Evolutionary conservation across 495 filamentous ascomycete species (phyloP), one percentile per base, ranked within the genome.

Genomic region (Aspergillus incahuasiensis): DNA sequence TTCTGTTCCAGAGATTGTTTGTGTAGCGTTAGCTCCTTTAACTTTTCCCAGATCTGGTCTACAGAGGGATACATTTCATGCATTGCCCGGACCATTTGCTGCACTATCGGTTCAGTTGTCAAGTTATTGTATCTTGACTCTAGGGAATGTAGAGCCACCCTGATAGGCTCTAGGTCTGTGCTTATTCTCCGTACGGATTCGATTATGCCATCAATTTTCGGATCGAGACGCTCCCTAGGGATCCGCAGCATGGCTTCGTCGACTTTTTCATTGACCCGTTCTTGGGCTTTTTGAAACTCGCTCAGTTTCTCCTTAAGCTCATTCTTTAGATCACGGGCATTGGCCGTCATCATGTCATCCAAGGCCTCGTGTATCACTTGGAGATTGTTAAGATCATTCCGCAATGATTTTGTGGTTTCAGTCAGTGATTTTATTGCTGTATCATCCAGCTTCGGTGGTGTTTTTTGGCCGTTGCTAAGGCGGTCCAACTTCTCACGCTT

Each of bases 41-140:
- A 40, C n/a, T n/a, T n/a, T n/a, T n/a, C n/a, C n/a, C n/a, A n/a
- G 30, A 68, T 21, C 12, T 59, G 61, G 30, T 47, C 50, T 45
- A 57, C 30, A 9, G 60, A 64, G 3, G 71, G 71, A 32, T 72
- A 74, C 64, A 73, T 70, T 50, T 73, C 66, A 12, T 68, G 63
- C 54, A 77, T 67, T 5, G 62, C 66, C 38, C 54, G 50, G n/a
- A 72, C 34, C 65, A 76, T 76, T 11, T 61, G 52, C 32, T 63
- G 67, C 22, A 68, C 61, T n/a, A 75, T 41, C 2, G 56, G 35
- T 18, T 67, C 69, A 0, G 69, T 69, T 52, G 63, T 67, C 30
- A 76, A 62, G 45, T 58, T 69, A 43, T 61, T 65, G 41, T 71
- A 77, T 25, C 75, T 66, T 2, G 24, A 35, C 58, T 76, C 74